These are phyloP conservation scores for Pestalotiopsis sp. DNA, from an alignment of 2,329 filamentous ascomycete species.

Conservation along the genomic window DNA sequence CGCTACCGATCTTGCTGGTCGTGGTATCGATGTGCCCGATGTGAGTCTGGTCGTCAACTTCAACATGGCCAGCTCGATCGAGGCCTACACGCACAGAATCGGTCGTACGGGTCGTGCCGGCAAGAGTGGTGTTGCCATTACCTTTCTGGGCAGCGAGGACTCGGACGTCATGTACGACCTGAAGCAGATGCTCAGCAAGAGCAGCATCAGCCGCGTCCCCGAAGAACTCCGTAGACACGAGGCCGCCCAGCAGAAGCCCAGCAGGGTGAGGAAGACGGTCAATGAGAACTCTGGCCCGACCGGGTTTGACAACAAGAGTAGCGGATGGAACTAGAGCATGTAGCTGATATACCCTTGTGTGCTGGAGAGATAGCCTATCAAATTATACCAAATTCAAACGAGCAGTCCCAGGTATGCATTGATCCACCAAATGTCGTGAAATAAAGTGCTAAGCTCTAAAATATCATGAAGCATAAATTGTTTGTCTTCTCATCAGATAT, in stretches of 20 bases:
- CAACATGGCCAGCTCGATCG: slow-evolving; percentile 94
- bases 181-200: slow-evolving; percentile 94
- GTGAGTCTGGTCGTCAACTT: slow-evolving; percentile 96
- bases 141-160: slow-evolving; percentile 92
- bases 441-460: too few species aligned
- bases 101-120: slow-evolving; percentile 96
- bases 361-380: neutral
- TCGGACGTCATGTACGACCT: slow-evolving; percentile 89
- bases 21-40: slow-evolving; percentile 97
- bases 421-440: neutral
- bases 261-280: neutral
- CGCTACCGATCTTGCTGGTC: slow-evolving; percentile 90
- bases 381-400: neutral
- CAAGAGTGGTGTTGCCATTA: slow-evolving; percentile 94
- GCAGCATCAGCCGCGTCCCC: slow-evolving; percentile 82
- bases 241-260: slow-evolving; percentile 82
- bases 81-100: slow-evolving; percentile 95
- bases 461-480: too few species aligned
- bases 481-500: too few species aligned
- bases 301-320: slow-evolving; percentile 1
- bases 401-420: neutral
- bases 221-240: slow-evolving; percentile 91
- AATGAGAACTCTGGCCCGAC: neutral
- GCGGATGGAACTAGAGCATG: slow-evolving; percentile 2
- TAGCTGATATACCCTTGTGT: neutral